phyloP scores from a whole-genome alignment of 1,284 basidiomycete species.

The Volvariella surrecta region DNA sequence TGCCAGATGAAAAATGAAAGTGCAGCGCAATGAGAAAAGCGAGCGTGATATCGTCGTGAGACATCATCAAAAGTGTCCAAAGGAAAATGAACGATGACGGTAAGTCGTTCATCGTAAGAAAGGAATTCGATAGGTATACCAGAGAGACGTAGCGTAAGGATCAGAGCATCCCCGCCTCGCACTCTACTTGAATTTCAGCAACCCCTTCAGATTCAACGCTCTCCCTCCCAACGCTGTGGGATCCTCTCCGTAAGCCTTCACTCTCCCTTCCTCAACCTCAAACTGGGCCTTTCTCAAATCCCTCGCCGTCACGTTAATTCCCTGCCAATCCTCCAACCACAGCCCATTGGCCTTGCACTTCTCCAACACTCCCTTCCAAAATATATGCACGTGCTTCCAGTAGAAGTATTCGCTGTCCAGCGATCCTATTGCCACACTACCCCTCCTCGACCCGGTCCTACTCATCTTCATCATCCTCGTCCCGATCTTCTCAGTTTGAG shows the following conservation, averaged over 20 bases:
- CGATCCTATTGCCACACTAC: constrained; percentile 7
- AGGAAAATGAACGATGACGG: no score
- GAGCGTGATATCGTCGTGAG: no score
- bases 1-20: no score
- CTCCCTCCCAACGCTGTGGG: not conserved
- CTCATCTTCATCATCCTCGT: constrained; percentile 1
- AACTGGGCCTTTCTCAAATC: constrained; percentile 21
- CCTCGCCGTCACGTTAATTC: constrained; percentile 29
- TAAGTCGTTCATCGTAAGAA: no score
- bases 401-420: constrained; percentile 9
- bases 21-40: no score
- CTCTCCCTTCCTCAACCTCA: constrained; percentile 1
- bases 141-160: no score
- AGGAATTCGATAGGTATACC: no score
- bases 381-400: constrained; percentile 17
- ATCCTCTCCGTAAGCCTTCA: not conserved
- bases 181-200: no score
- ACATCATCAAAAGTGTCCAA: no score
- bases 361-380: constrained; percentile 42
- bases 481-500: constrained; percentile 1
- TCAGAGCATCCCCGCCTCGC: no score
- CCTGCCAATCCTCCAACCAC: constrained; percentile 48
- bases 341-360: constrained; percentile 39
- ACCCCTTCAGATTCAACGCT: no score
- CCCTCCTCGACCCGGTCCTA: constrained; percentile 5